A percentile compares a stretch with the other conserved stretches of the same genome.
phyloP scores from a whole-genome alignment of 2,329 filamentous ascomycete genomes.

The Dactylonectria macrodidyma region DNA sequence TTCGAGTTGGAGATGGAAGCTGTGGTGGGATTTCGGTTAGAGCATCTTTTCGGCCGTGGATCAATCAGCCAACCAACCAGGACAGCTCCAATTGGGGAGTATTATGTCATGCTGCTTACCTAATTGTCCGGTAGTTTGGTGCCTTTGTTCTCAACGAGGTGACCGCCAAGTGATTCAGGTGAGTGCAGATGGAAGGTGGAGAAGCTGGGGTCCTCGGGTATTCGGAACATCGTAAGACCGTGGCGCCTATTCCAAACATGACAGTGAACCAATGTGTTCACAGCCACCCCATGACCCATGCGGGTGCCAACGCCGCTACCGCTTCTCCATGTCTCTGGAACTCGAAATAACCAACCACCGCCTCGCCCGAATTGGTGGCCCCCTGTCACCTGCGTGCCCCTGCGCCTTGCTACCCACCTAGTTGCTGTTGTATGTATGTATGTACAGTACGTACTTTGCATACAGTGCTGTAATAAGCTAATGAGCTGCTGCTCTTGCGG shows the following conservation, averaged over 20 bases:
- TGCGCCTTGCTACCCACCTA: background rate
- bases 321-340: background rate
- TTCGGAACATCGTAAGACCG: background rate
- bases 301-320: conserved; percentile 4
- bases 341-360: conserved; percentile 6
- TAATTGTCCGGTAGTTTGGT: too few species aligned
- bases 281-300: background rate
- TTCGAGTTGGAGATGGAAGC: background rate
- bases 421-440: too few species aligned
- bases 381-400: conserved; percentile 1
- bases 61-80: background rate
- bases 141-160: too few species aligned
- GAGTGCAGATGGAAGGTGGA: too few species aligned
- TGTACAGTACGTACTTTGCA: too few species aligned
- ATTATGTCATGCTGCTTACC: background rate
- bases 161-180: too few species aligned
- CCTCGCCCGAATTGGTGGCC: background rate
- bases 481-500: background rate
- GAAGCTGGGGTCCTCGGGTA: too few species aligned
- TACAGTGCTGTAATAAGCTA: background rate
- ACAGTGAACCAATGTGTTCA: background rate
- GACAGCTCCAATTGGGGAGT: background rate
- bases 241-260: background rate
- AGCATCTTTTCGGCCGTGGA: background rate
- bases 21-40: background rate